Conservation (phyloP, 768 basidiomycete genomes). For the Tricholoma flavovirens region DNA sequence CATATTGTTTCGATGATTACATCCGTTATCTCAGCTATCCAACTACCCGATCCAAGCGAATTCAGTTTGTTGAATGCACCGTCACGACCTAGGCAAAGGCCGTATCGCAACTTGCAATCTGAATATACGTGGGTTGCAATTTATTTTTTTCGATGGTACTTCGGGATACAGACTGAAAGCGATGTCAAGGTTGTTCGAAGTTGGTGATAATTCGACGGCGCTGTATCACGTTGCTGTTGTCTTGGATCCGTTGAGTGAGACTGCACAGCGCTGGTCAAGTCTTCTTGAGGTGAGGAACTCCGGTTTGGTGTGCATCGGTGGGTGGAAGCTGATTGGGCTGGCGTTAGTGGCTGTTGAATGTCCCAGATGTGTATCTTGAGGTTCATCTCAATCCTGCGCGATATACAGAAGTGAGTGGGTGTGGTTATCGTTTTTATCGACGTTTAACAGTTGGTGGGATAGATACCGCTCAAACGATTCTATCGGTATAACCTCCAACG, state of each 20-base stretch:
- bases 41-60: slow-evolving; percentile 68
- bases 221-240: slow-evolving; percentile 46
- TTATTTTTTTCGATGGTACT: neutral
- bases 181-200: slow-evolving; percentile 50
- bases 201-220: slow-evolving; percentile 49
- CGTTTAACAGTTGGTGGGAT: neutral
- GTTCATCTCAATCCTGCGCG: slow-evolving; percentile 74
- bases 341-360: slow-evolving; percentile 53
- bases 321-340: neutral
- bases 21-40: slow-evolving; percentile 67
- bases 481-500: slow-evolving; percentile 73
- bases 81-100: slow-evolving; percentile 49
- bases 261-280: slow-evolving; percentile 82
- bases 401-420: slow-evolving; percentile 55
- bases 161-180: no score
- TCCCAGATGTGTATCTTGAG: slow-evolving; percentile 63
- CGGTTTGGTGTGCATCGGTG: slow-evolving; percentile 8
- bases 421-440: neutral
- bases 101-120: slow-evolving; percentile 55
- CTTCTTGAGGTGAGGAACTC: slow-evolving; percentile 54
- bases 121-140: slow-evolving; percentile 60
- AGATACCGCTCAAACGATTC: slow-evolving; percentile 91
- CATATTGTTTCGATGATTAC: slow-evolving; percentile 60
- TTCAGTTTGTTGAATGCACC: slow-evolving; percentile 66
- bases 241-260: slow-evolving; percentile 80